A percentile compares a stretch with the other conserved stretches of the same genome.
phyloP scores from a whole-genome alignment of 1,139 yeast species.

The Candida tunisiensis region DNA sequence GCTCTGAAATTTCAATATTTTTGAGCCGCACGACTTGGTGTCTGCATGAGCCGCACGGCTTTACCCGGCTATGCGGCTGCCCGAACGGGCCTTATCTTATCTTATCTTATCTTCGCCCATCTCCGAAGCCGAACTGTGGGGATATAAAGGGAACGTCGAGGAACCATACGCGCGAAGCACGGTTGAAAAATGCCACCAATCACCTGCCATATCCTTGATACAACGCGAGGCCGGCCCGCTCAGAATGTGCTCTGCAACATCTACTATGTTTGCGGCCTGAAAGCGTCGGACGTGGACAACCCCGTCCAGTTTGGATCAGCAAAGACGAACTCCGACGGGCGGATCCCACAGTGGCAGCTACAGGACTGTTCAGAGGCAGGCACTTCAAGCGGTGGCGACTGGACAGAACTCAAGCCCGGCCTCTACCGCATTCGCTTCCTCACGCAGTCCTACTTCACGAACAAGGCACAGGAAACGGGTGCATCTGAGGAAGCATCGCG shows the following conservation, averaged over 20 bases:
- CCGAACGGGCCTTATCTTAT: too few relatives aligned
- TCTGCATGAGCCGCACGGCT: too few relatives aligned
- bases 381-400: slow-evolving; percentile 9
- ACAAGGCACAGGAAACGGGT: slow-evolving; percentile 14
- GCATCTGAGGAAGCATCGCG: slow-evolving; percentile 14
- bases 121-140: not conserved
- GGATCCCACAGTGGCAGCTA: slow-evolving; percentile 45
- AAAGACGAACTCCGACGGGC: slow-evolving; percentile 61
- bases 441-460: slow-evolving; percentile 46
- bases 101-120: not conserved
- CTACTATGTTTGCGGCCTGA: slow-evolving; percentile 10
- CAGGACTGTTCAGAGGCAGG: too few relatives aligned
- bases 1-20: too few relatives aligned
- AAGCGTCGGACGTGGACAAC: slow-evolving; percentile 16
- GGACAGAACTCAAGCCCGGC: slow-evolving; percentile 32
- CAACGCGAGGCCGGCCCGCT: slow-evolving; percentile 75
- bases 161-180: slow-evolving; percentile 3
- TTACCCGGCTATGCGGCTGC: too few relatives aligned
- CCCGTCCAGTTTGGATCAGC: too few relatives aligned
- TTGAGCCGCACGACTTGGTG: too few relatives aligned
- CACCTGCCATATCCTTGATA: slow-evolving; percentile 79
- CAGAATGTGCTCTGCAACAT: slow-evolving; percentile 29
- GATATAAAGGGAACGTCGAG: not conserved
- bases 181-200: too few relatives aligned
- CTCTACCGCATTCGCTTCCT: slow-evolving; percentile 59